Base-by-base conservation (phyloP, 495 filamentous ascomycete genomes). In the Aspergillus homomorphus region DNA sequence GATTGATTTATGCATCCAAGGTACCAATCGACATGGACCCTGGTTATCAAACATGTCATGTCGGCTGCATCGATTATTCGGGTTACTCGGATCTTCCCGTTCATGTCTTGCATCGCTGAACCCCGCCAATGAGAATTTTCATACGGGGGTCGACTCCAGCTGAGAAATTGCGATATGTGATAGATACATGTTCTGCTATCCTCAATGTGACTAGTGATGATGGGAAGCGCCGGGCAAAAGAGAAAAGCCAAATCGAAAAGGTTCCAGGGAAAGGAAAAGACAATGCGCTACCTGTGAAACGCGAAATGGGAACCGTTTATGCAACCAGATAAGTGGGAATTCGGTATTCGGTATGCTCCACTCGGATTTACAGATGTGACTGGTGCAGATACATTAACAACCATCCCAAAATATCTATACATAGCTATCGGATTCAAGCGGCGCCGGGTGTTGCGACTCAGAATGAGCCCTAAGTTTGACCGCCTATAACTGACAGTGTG, bases 41-140 rank as follows among this genome's bases (percentile, higher is more conserved):
- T 53, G 58, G 63, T 58, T 56, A 60, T 53, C 60, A 53, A 66
- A 66, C 61, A 58, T 66, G 61, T 61, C 64, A 63, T 59, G 49
- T 63, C 58, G 41, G 48, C 38, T 42, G 24, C 56, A 53, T 53
- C 28, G 45, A 42, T 51, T 43, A 45, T 50, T 56, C 56, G 49
- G 45, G 58, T 59, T 60, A 51, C 57, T 63, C 64, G 64, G 64
- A 63, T 66, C 52, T 59, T 63, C 55, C 64, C 64, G 64, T 63
- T 46, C 26, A 66, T 66, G 64, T 63, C 64, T 63, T 63, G 64
- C 61, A 60, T 63, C 33, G 50, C 57, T 45, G 52, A 44, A 20
- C 43, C 41, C 49, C 54, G 41, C 56, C 45, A 59, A 54, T 58
- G 50, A 52, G 53, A 48, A 15, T 28, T 30, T n/a, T 38, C 33